Evolutionary conservation across 768 basidiomycete genomes (phyloP), one percentile per base, ranked within the genome.

Genomic region (Pleurotus salmoneostramineus): DNA sequence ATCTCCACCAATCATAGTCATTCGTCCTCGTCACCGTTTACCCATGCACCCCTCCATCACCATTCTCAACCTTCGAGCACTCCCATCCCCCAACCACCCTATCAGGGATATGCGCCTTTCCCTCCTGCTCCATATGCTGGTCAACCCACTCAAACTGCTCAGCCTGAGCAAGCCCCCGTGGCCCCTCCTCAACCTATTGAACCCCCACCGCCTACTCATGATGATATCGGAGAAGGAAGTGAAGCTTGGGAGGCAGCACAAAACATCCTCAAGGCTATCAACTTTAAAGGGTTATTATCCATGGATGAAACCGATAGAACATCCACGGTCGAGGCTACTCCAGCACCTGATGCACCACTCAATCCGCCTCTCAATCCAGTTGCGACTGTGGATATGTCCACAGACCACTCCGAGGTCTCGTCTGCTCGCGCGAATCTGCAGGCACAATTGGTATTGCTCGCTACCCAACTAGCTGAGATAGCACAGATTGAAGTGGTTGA

Each of bases 211-310:
- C 57, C 65, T 3, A 60, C 64, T 14, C 55, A 65, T 33, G 72
- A 73, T 12, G 74, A 76, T 50, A 67, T 63, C 7, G 74, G 65
- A 12, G 77, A 80, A 47, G 76, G 74, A n/a, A 75, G 74, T 59
- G 85, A 88, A 58, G 85, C 87, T 10, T 90, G 88, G 79, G 84
- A 88, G 65, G 88, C 89, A 0, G 89, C 89, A 6, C 87, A 90
- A 64, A 87, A 82, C 60, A 91, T 91, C 48, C 75, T 91, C 55
- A 83, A 85, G 63, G 88, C 88, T 3, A 88, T 91, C 71, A 88
- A 89, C 67, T 88, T 89, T 64, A 83, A 82, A 3, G 74, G 72
- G 17, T 68, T 87, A 31, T 69, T 82, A 32, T 75, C 80, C 56
- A 59, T 80, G 48, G 66, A 77, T 27, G 21, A 27, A 27, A 1